Conservation (phyloP, 495 filamentous ascomycete genomes). For the Aspergillus cristatus region DNA sequence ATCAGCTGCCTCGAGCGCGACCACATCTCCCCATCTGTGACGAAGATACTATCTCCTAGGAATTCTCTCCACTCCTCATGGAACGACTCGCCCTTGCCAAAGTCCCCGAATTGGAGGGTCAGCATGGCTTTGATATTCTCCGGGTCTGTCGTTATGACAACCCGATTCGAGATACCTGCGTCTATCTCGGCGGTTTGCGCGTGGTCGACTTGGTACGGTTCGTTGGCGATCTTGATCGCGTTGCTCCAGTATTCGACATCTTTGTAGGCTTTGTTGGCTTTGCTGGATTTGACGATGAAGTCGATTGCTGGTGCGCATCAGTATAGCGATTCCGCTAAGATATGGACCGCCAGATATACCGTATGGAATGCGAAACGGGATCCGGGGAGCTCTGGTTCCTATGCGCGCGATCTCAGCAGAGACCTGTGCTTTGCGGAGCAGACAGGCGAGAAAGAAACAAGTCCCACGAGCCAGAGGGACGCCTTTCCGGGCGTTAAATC, state of each 20-base stretch:
- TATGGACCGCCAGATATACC: background rate
- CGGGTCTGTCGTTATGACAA: constrained; percentile 57
- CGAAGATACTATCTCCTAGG: constrained; percentile 72
- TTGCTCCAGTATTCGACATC: constrained; percentile 53
- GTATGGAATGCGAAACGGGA: constrained; percentile 4
- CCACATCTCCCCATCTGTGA: constrained; percentile 67
- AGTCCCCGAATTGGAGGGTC: constrained; percentile 60
- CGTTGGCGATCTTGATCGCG: constrained; percentile 33
- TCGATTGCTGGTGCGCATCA: constrained; percentile 44
- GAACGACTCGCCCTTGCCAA: constrained; percentile 63
- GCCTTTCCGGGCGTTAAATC: background rate
- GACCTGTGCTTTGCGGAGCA: background rate
- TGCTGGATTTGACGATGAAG: constrained; percentile 43
- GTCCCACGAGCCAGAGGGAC: background rate
- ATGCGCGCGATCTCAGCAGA: background rate
- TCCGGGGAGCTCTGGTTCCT: constrained; percentile 2
- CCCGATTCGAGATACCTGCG: constrained; percentile 42
- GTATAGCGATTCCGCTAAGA: background rate
- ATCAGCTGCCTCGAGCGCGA: constrained; percentile 66
- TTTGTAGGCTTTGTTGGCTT: constrained; percentile 38
- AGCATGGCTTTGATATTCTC: constrained; percentile 70
- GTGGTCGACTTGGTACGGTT: constrained; percentile 13
- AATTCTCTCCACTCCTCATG: constrained; percentile 64
- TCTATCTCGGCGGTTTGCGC: constrained; percentile 52
- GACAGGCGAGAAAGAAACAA: background rate